These are phyloP conservation scores for Thelonectria rubi DNA, from an alignment of 2,329 filamentous ascomycete genomes.

Conservation along the genomic window DNA sequence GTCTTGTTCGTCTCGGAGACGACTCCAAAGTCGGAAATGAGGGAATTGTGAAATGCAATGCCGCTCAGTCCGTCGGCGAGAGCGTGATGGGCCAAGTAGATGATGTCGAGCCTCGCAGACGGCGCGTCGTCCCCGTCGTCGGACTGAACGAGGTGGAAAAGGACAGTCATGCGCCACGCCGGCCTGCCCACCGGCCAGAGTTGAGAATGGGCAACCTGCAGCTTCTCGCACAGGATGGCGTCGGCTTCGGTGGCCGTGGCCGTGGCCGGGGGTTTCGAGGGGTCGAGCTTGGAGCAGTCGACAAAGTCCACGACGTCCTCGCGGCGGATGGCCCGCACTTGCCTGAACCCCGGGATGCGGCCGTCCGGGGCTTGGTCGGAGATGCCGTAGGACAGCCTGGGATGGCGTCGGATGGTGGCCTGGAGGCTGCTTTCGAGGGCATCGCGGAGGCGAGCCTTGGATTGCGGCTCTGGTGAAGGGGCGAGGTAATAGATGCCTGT, in stretches of 20 bases:
- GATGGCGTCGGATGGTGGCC: constrained; percentile 7
- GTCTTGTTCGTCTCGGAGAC: rapidly evolving
- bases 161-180: constrained; percentile 23
- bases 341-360: not conserved
- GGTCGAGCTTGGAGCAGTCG: not conserved
- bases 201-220: not conserved
- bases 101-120: not conserved
- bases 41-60: constrained; percentile 15
- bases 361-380: not conserved
- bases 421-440: constrained; percentile 18
- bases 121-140: not conserved
- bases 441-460: not conserved
- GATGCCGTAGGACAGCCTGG: constrained; percentile 5
- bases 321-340: not conserved
- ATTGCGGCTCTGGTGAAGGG: not conserved
- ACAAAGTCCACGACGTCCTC: constrained; percentile 7
- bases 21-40: constrained; percentile 3
- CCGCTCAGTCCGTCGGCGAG: constrained; percentile 27
- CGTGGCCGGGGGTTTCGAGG: not conserved
- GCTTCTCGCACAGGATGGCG: not conserved
- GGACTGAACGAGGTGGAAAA: not conserved
- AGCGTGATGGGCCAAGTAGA: constrained; percentile 27
- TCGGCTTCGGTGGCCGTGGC: not conserved
- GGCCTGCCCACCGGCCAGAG: constrained; percentile 17
- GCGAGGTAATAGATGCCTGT: constrained; percentile 11